Conservation (phyloP, 805 yeast species). For the Saturnispora besseyi region DNA sequence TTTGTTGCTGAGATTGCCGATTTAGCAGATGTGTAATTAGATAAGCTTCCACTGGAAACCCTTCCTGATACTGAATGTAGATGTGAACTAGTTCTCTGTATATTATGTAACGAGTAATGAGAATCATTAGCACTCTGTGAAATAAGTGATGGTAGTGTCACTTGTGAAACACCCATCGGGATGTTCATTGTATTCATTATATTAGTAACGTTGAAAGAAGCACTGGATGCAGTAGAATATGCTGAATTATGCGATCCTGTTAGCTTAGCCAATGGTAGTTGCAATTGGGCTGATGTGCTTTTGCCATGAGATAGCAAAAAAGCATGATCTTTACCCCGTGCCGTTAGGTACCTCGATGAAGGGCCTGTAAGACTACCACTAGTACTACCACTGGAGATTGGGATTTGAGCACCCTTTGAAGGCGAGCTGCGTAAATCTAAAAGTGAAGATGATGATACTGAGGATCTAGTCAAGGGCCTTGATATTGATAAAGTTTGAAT, state of each 20-base stretch:
- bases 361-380: not conserved
- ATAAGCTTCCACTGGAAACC: not conserved
- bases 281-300: slow-evolving; percentile 1
- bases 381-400: not conserved
- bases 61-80: not conserved
- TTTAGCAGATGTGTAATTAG: not conserved
- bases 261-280: slow-evolving; percentile 4
- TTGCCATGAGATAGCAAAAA: slow-evolving; percentile 7
- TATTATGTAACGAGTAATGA: not conserved
- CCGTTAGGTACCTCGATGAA: slow-evolving; percentile 3
- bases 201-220: not conserved
- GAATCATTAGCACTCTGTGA: not conserved
- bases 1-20: not conserved
- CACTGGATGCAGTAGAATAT: not conserved
- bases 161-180: not conserved
- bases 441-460: not conserved
- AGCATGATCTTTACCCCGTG: slow-evolving; percentile 3
- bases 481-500: not conserved
- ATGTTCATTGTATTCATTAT: not conserved
- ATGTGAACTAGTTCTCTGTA: not conserved
- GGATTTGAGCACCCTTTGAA: not conserved
- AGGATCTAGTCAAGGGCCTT: slow-evolving; percentile 5
- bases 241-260: slow-evolving; percentile 1
- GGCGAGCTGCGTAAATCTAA: slow-evolving; percentile 2
- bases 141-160: not conserved